A percentile compares a stretch with the other conserved stretches of the same genome.
Conservation (phyloP, 2,329 filamentous ascomycete genomes). For the Colletotrichum siamense region DNA sequence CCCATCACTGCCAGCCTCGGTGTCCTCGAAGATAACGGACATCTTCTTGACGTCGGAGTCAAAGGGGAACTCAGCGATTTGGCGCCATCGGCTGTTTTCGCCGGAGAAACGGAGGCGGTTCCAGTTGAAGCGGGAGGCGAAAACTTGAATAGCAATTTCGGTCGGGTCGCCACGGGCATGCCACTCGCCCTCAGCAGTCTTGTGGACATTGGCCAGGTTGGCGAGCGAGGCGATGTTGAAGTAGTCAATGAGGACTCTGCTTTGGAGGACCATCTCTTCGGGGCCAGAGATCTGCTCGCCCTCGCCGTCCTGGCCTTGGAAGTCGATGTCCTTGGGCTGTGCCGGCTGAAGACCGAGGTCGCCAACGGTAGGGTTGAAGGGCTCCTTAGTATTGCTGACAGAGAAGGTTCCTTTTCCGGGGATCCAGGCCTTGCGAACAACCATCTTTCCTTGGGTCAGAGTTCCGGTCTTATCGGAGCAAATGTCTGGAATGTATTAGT, state of each 20-base stretch:
- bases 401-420: slow-evolving; percentile 52
- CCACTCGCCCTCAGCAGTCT: slow-evolving; percentile 60
- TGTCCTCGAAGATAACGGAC: slow-evolving; percentile 69
- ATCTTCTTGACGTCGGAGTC: slow-evolving; percentile 79
- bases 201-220: slow-evolving; percentile 68
- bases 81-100: slow-evolving; percentile 56
- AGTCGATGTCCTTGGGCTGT: slow-evolving; percentile 40
- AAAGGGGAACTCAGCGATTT: slow-evolving; percentile 74
- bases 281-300: slow-evolving; percentile 29
- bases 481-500: slow-evolving; percentile 41
- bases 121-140: slow-evolving; percentile 72
- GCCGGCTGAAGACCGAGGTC: slow-evolving; percentile 44
- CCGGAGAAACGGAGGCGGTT: slow-evolving; percentile 60
- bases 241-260: slow-evolving; percentile 51
- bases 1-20: slow-evolving; percentile 28
- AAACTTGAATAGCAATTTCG: slow-evolving; percentile 78
- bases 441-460: slow-evolving; percentile 58
- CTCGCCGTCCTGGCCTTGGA: slow-evolving; percentile 28
- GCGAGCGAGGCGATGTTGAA: slow-evolving; percentile 69
- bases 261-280: slow-evolving; percentile 41
- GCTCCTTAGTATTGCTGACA: slow-evolving; percentile 55
- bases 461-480: slow-evolving; percentile 65
- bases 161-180: slow-evolving; percentile 71
- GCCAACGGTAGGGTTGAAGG: slow-evolving; percentile 62
- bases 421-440: slow-evolving; percentile 58